Conservation (phyloP, 169 alveolate species). For the Cryptosporidium andersoni region DNA sequence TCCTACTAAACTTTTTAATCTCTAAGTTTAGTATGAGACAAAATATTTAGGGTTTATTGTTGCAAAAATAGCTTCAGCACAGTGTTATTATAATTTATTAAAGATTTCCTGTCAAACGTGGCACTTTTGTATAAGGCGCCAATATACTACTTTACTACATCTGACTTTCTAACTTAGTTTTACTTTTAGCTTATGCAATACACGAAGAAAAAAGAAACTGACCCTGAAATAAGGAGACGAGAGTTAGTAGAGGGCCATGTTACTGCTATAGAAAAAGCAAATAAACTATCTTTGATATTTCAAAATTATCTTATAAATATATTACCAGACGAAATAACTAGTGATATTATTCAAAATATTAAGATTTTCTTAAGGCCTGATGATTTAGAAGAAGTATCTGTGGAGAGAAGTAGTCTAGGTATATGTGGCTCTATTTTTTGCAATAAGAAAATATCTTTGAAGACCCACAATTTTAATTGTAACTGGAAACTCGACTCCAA, state of each 20-base stretch:
- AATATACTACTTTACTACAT: no score
- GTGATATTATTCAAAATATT: conserved; percentile 5
- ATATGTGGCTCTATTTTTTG: conserved; percentile 56
- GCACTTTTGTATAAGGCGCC: no score
- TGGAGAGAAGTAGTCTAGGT: conserved; percentile 34
- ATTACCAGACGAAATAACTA: no score
- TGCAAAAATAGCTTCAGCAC: background rate
- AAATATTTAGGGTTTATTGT: no score
- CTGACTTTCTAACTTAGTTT: background rate
- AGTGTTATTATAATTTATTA: background rate
- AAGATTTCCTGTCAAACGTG: background rate
- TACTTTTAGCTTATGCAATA: background rate
- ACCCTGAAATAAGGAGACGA: conserved; percentile 13
- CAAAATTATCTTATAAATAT: conserved; percentile 4
- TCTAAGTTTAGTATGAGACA: background rate
- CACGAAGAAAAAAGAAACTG: background rate
- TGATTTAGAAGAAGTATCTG: conserved; percentile 58
- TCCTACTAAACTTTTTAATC: background rate
- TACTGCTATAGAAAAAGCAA: conserved; percentile 20
- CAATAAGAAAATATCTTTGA: conserved; percentile 4
- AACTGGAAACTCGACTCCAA: conserved; percentile 38
- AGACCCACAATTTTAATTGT: conserved; percentile 1
- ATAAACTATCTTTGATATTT: conserved; percentile 25
- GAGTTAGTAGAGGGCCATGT: conserved; percentile 59
- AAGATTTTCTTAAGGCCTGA: conserved; percentile 39